A percentile compares a stretch with the other conserved stretches of the same genome.
Evolutionary conservation across 2,329 filamentous ascomycete species (phyloP).

Genomic region (Neofusicoccum parvum): DNA sequence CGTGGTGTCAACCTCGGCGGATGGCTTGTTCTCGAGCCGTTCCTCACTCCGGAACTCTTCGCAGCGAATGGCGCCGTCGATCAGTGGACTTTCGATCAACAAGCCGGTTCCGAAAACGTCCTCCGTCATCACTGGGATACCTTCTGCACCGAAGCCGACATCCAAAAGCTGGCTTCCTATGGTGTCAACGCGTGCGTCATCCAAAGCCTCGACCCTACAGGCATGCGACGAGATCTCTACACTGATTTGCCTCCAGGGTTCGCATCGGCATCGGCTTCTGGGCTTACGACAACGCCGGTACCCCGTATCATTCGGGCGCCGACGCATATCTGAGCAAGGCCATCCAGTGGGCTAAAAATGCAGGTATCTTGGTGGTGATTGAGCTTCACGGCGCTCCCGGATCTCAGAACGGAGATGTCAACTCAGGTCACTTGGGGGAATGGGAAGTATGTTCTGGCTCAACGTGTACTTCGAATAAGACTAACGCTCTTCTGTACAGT

Average conservation of each 20-base stretch:
- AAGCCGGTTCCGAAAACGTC: constrained; percentile 31
- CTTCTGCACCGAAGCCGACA: constrained; percentile 46
- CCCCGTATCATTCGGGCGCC: constrained; percentile 50
- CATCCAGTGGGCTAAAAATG: constrained; percentile 51
- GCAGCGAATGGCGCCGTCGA: constrained; percentile 36
- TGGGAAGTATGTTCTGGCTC: constrained; percentile 11
- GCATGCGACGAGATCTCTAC: neutral
- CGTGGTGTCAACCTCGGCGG: constrained; percentile 40
- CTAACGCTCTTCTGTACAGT: constrained; percentile 24
- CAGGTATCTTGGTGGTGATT: constrained; percentile 52
- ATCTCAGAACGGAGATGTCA: constrained; percentile 57
- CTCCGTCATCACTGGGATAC: constrained; percentile 39
- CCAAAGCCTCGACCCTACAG: neutral
- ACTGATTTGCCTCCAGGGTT: constrained; percentile 29
- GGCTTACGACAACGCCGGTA: constrained; percentile 49
- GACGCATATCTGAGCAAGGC: constrained; percentile 51
- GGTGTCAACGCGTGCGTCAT: constrained; percentile 37
- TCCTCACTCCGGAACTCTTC: constrained; percentile 41
- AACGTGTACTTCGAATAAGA: neutral
- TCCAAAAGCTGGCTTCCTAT: constrained; percentile 42
- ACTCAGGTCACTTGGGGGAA: constrained; percentile 33
- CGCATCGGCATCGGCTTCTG: constrained; percentile 59
- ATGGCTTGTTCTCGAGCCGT: constrained; percentile 41
- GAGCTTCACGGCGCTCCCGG: constrained; percentile 55
- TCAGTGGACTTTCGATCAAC: constrained; percentile 43